These are phyloP conservation scores for Myriosclerotinia scirpicola DNA, from an alignment of 2,329 filamentous ascomycete species.

Conservation along the genomic window DNA sequence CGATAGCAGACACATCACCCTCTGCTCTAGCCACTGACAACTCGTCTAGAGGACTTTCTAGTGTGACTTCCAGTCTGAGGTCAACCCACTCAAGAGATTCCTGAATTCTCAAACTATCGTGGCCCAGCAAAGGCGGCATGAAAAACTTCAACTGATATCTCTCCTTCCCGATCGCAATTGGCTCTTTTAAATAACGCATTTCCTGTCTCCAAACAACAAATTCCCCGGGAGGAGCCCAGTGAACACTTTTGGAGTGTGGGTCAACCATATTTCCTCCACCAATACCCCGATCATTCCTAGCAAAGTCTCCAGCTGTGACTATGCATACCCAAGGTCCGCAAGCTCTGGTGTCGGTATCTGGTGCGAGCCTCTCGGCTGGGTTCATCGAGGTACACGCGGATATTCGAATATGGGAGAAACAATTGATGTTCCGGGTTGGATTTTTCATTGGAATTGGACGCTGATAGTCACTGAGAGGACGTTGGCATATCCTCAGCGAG, in stretches of 20 bases:
- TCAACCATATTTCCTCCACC: not conserved
- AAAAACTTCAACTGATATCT: not conserved
- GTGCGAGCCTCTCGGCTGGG: not conserved
- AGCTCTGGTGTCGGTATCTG: not conserved
- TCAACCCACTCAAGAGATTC: no score
- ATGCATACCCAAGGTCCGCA: not conserved
- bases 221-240: no score
- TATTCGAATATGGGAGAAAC: not conserved
- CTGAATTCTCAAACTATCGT: not conserved
- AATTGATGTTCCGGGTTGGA: not conserved
- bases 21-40: no score
- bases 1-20: no score
- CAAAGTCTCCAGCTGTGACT: not conserved
- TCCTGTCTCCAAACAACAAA: not conserved
- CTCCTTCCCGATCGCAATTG: not conserved
- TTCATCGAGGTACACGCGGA: not conserved
- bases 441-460: not conserved
- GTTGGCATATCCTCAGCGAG: not conserved
- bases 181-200: not conserved
- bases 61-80: no score
- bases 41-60: no score
- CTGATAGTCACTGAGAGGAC: no score
- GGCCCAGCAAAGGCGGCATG: not conserved
- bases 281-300: accelerated
- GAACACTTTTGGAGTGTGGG: not conserved